Conservation (phyloP, 2,329 filamentous ascomycete genomes). For the Chaetomiaceae sp. region DNA sequence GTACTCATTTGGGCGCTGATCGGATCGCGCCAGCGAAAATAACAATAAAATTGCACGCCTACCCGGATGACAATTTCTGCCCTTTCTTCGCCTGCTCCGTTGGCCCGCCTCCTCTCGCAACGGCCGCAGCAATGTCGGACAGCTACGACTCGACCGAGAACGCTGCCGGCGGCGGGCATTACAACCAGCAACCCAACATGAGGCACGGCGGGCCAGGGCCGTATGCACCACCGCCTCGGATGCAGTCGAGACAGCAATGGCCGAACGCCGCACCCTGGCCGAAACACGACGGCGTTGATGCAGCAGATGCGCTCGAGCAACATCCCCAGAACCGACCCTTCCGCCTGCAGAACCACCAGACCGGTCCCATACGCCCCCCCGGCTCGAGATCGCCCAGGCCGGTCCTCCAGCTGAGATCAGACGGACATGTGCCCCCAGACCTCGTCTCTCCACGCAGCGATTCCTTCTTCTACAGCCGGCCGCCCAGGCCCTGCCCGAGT, state of each 20-base stretch:
- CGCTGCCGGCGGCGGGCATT: conserved; percentile 16
- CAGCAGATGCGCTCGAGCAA: conserved; percentile 22
- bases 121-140: conserved; percentile 17
- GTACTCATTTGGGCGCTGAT: conserved; percentile 22
- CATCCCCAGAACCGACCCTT: conserved; percentile 16
- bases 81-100: conserved; percentile 15
- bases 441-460: conserved; percentile 44
- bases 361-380: conserved; percentile 12
- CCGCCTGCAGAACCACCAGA: conserved; percentile 18
- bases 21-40: conserved; percentile 17
- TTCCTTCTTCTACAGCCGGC: conserved; percentile 33
- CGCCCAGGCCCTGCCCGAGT: conserved; percentile 27
- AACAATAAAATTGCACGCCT: conserved; percentile 21
- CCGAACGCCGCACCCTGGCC: conserved; percentile 26
- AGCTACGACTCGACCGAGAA: conserved; percentile 8
- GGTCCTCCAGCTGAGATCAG: conserved; percentile 15
- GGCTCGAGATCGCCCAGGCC: conserved; percentile 19
- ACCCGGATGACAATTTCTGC: conserved; percentile 18
- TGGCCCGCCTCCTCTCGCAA: conserved; percentile 15
- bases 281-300: conserved; percentile 28
- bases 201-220: conserved; percentile 26
- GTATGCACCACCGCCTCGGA: conserved; percentile 19
- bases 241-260: conserved; percentile 21
- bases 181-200: conserved; percentile 17
- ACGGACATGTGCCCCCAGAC: conserved; percentile 16